A percentile compares a stretch with the other conserved stretches of the same genome.
phyloP scores from a whole-genome alignment of 2,329 filamentous ascomycete species.

The Achaetomium macrosporum region DNA sequence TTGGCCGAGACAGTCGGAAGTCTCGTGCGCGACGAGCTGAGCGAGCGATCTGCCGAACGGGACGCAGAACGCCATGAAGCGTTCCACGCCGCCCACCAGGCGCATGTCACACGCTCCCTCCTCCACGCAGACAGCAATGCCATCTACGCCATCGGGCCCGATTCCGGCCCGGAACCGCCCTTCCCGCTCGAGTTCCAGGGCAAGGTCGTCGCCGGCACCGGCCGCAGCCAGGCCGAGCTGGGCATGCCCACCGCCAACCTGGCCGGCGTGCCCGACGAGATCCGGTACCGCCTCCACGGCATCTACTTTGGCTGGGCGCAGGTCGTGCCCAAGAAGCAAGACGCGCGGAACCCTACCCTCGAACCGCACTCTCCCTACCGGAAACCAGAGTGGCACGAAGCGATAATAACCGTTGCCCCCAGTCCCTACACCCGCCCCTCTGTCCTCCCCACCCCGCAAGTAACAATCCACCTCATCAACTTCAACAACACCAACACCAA shows the following conservation, averaged over 20 bases:
- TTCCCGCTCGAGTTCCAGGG: conserved; percentile 50
- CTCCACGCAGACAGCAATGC: neutral
- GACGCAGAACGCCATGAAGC: conserved; percentile 10
- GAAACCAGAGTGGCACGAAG: conserved; percentile 47
- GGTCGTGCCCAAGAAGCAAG: conserved; percentile 29
- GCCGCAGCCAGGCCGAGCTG: conserved; percentile 34
- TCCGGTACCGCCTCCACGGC: conserved; percentile 50
- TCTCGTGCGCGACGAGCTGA: conserved; percentile 34
- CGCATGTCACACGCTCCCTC: conserved; percentile 10
- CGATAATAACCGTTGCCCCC: conserved; percentile 52
- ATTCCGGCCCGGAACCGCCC: conserved; percentile 46
- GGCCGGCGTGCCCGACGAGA: conserved; percentile 43
- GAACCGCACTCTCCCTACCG: neutral
- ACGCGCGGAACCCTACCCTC: neutral
- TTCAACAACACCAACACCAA: conserved; percentile 22
- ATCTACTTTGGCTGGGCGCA: conserved; percentile 62
- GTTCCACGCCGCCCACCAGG: conserved; percentile 6
- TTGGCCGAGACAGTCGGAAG: conserved; percentile 38
- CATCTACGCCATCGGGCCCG: conserved; percentile 35
- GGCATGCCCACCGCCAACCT: conserved; percentile 52
- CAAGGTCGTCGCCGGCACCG: conserved; percentile 41
- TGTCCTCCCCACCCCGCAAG: conserved; percentile 45
- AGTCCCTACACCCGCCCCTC: conserved; percentile 40
- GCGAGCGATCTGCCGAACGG: conserved; percentile 19
- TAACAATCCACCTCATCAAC: conserved; percentile 50